Evolutionary conservation across 768 basidiomycete species (phyloP).

Genomic region (Guyanaporus albipodus): DNA sequence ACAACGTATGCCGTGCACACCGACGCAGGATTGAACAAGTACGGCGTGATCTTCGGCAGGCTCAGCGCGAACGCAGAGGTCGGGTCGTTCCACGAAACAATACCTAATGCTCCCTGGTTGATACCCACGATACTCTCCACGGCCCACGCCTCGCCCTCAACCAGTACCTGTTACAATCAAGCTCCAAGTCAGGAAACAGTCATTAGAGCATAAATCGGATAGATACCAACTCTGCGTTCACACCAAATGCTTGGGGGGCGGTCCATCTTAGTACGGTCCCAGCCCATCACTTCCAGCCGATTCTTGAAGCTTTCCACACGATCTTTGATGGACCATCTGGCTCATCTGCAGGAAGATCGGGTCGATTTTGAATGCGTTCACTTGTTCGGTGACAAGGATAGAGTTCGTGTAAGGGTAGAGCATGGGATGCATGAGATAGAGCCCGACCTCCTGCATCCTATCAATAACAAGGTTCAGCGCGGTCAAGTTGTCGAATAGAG

Average conservation of each 20-base stretch:
- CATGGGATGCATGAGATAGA: constrained; percentile 84
- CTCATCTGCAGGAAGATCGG: constrained; percentile 72
- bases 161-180: constrained; percentile 47
- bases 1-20: constrained; percentile 38
- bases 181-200: neutral
- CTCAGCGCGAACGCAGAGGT: constrained; percentile 48
- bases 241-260: constrained; percentile 68
- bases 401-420: constrained; percentile 64
- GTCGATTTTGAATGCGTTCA: constrained; percentile 61
- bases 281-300: constrained; percentile 58
- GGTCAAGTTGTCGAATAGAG: constrained; percentile 58
- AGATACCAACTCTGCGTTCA: constrained; percentile 27
- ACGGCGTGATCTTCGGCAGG: constrained; percentile 42
- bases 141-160: constrained; percentile 58
- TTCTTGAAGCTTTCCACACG: constrained; percentile 64
- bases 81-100: constrained; percentile 50
- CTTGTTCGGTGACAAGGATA: constrained; percentile 60
- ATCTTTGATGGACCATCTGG: constrained; percentile 65
- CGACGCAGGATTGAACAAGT: constrained; percentile 42
- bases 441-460: constrained; percentile 65
- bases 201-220: constrained; percentile 5
- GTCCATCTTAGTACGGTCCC: constrained; percentile 72
- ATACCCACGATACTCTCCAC: constrained; percentile 62
- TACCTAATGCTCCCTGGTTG: constrained; percentile 65
- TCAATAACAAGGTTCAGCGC: constrained; percentile 57